A percentile compares a stretch with the other conserved stretches of the same genome.
Evolutionary conservation across 176 grass and related monocot genomes (phyloP).

Genomic region (Oryza australiensis): DNA sequence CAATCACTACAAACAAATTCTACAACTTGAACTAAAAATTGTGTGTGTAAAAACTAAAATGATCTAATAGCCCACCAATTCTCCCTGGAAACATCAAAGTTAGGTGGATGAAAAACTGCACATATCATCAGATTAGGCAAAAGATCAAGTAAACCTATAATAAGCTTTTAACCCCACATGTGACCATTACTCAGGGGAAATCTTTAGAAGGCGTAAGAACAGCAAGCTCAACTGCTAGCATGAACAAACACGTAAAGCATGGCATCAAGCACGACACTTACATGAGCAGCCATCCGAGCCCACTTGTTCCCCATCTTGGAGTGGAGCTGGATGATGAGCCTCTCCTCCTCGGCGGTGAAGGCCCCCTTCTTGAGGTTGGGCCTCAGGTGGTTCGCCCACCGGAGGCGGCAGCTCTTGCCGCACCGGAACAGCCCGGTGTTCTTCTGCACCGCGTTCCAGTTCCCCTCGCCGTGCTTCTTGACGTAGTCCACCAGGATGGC

Average conservation of each 20-base stretch:
- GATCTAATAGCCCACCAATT: slow-evolving; percentile 11
- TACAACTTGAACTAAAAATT: slow-evolving; percentile 13
- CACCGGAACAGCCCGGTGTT: slow-evolving; percentile 74
- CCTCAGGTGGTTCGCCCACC: slow-evolving; percentile 90
- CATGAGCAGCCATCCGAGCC: slow-evolving; percentile 83
- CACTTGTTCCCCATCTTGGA: slow-evolving; percentile 86
- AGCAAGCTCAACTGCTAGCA: neutral
- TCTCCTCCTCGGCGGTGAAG: slow-evolving; percentile 72
- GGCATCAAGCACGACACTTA: slow-evolving; percentile 45
- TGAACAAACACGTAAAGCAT: neutral
- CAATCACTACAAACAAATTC: neutral
- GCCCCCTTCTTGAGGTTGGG: slow-evolving; percentile 86
- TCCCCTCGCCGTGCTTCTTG: slow-evolving; percentile 84
- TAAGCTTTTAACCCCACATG: slow-evolving; percentile 16
- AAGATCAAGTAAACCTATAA: neutral
- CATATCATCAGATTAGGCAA: neutral
- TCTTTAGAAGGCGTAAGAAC: slow-evolving; percentile 22
- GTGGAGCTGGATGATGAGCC: slow-evolving; percentile 85
- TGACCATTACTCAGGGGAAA: neutral
- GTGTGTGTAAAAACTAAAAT: neutral
- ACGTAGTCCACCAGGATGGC: slow-evolving; percentile 84
- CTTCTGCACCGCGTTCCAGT: slow-evolving; percentile 96
- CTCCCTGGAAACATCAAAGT: neutral
- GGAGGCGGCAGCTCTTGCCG: slow-evolving; percentile 93
- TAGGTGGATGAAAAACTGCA: neutral